Conservation (phyloP, 805 yeast genomes). For the Myxozyma kluyveri region DNA sequence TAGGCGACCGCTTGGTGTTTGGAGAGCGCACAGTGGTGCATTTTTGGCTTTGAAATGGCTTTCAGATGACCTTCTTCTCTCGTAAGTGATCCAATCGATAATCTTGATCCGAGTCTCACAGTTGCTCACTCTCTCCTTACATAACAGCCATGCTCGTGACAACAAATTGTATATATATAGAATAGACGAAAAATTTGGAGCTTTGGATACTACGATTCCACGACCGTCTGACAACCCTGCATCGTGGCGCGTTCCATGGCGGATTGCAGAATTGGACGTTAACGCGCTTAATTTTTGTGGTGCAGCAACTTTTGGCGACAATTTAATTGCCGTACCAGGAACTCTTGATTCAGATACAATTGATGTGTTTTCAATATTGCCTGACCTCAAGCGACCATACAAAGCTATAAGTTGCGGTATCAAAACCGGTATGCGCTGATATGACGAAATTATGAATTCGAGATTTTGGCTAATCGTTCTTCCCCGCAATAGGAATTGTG, state of each 20-base stretch:
- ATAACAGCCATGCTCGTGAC: conserved; percentile 66
- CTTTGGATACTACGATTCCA: conserved; percentile 43
- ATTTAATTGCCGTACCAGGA: conserved; percentile 55
- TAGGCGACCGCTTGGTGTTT: conserved; percentile 54
- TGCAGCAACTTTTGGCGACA: conserved; percentile 45
- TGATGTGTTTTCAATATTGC: conserved; percentile 53
- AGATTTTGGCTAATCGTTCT: too few species aligned
- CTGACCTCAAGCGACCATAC: conserved; percentile 28
- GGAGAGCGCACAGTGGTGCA: conserved; percentile 58
- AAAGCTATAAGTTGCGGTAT: conserved; percentile 33
- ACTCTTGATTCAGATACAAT: conserved; percentile 57
- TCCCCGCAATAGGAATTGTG: too few species aligned
- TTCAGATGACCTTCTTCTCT: conserved; percentile 40
- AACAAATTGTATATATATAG: conserved; percentile 43
- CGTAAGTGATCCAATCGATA: conserved; percentile 5
- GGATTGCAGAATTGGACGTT: conserved; percentile 52
- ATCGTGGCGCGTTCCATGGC: conserved; percentile 35
- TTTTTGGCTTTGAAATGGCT: conserved; percentile 51
- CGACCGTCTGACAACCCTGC: conserved; percentile 12
- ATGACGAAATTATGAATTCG: conserved; percentile 12
- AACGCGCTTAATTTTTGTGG: conserved; percentile 73
- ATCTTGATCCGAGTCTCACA: background rate
- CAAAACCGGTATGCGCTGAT: conserved; percentile 24
- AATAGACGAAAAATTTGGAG: conserved; percentile 40
- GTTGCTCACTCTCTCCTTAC: background rate